phyloP scores from a whole-genome alignment of 2,329 filamentous ascomycete species.

The Fusarium irregulare region DNA sequence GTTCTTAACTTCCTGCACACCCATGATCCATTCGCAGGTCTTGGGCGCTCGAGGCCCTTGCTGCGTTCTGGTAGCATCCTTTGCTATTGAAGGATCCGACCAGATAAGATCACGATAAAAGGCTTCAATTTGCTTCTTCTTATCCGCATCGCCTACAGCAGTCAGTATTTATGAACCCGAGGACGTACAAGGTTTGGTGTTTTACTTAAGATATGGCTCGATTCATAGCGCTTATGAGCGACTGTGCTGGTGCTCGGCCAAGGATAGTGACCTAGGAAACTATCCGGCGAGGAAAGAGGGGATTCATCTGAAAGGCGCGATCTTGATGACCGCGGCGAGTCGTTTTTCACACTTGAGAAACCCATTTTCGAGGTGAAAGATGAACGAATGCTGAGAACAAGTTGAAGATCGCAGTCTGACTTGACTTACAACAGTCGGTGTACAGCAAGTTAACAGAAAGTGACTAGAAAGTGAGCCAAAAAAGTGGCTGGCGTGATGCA shows the following conservation, averaged over 20 bases:
- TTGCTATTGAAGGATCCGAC: constrained; percentile 20
- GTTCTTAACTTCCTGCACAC: constrained; percentile 7
- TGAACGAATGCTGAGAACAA: constrained; percentile 6
- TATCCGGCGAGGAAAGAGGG: constrained; percentile 26
- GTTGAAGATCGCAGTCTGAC: background rate
- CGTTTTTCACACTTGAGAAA: constrained; percentile 7
- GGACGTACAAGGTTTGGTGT: background rate
- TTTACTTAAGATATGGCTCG: constrained; percentile 19
- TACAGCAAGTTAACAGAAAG: constrained; percentile 1
- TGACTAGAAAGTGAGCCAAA: background rate
- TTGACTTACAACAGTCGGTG: constrained; percentile 28
- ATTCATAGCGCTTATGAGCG: constrained; percentile 21
- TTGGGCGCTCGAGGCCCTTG: constrained; percentile 19
- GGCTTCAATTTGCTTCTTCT: constrained; percentile 18
- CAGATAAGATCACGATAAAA: constrained; percentile 29
- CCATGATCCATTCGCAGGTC: constrained; percentile 32
- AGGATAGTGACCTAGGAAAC: constrained; percentile 31
- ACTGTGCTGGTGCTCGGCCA: constrained; percentile 32
- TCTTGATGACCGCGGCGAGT: constrained; percentile 27
- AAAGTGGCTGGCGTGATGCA: constrained; percentile 25
- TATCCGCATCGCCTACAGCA: constrained; percentile 11
- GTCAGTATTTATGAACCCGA: background rate
- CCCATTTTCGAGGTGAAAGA: constrained; percentile 9
- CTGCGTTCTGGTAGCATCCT: constrained; percentile 25
- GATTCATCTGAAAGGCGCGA: constrained; percentile 26